A percentile compares a stretch with the other conserved stretches of the same genome.
Evolutionary conservation across 306 rosid genomes (phyloP).

Genomic region (Delonix regia): DNA sequence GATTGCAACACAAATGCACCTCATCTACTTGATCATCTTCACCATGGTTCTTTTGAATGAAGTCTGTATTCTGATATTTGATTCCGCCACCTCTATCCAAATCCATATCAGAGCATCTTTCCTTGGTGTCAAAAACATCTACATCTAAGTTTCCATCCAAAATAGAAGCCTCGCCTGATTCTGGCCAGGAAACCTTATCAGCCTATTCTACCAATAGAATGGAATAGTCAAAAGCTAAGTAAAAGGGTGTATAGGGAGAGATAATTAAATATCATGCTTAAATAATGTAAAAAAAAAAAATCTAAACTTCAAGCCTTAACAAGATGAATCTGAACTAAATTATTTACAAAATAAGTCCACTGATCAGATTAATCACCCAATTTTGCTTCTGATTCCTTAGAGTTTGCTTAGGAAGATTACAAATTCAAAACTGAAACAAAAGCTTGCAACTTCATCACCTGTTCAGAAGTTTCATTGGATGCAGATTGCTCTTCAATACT

Average conservation of each 20-base stretch:
- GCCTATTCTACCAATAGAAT: conserved; percentile 53
- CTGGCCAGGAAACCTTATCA: conserved; percentile 39
- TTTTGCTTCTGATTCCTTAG: conserved; percentile 41
- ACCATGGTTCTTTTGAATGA: conserved; percentile 21
- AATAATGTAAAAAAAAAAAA: conserved; percentile 9
- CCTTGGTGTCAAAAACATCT: conserved; percentile 40
- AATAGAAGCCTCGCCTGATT: conserved; percentile 38
- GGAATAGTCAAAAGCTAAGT: conserved; percentile 21
- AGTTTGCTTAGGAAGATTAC: conserved; percentile 39
- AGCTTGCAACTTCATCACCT: conserved; percentile 25
- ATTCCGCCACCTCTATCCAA: conserved; percentile 32
- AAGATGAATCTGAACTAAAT: conserved; percentile 36
- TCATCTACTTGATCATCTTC: conserved; percentile 38
- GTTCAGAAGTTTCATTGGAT: conserved; percentile 35
- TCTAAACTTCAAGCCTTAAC: conserved; percentile 40
- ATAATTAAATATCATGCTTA: not conserved
- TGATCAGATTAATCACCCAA: conserved; percentile 44
- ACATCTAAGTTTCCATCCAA: conserved; percentile 44
- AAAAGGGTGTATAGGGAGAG: conserved; percentile 10
- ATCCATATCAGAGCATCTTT: no score
- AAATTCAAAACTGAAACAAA: conserved; percentile 36
- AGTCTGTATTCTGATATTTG: conserved; percentile 17
- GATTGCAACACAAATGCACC: conserved; percentile 40
- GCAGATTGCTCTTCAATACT: conserved; percentile 41
- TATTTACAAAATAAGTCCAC: conserved; percentile 29